Evolutionary conservation across 305 asterid genomes (phyloP).

Genomic region (Solanum chacoense): DNA sequence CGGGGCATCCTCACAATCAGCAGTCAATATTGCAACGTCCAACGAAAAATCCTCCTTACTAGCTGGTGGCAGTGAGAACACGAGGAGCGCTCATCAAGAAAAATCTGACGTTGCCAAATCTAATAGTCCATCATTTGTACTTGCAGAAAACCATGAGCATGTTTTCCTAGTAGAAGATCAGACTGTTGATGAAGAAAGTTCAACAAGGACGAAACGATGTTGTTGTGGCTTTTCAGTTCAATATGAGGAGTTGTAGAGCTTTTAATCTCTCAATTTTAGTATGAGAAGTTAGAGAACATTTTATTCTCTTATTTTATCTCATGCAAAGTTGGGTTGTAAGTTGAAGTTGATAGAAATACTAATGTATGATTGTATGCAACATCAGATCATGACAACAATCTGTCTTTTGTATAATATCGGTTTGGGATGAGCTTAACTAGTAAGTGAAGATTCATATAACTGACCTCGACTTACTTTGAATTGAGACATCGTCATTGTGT

Average conservation of each 20-base stretch:
- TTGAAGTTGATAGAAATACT: neutral
- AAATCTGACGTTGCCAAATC: conserved; percentile 12
- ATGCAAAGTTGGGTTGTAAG: neutral
- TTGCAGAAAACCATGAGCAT: conserved; percentile 51
- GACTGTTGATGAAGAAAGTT: conserved; percentile 36
- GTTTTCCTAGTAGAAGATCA: conserved; percentile 40
- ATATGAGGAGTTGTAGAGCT: conserved; percentile 52
- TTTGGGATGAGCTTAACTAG: neutral
- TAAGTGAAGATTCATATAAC: neutral
- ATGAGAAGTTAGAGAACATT: conserved; percentile 42
- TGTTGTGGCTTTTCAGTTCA: conserved; percentile 74
- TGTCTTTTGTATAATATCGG: neutral
- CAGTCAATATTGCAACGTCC: conserved; percentile 17
- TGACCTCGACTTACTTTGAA: neutral
- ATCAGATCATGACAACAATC: neutral
- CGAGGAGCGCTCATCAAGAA: conserved; percentile 15
- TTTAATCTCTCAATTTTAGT: conserved; percentile 5
- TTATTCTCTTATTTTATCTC: neutral
- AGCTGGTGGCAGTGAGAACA: conserved; percentile 7
- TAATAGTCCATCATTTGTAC: neutral
- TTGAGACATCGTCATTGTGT: neutral
- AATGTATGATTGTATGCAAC: neutral
- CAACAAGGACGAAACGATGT: conserved; percentile 42
- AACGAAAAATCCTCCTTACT: conserved; percentile 10
- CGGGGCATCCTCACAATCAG: conserved; percentile 22